Conservation (phyloP, 495 filamentous ascomycete species). For the Lentithecium fluviatile region DNA sequence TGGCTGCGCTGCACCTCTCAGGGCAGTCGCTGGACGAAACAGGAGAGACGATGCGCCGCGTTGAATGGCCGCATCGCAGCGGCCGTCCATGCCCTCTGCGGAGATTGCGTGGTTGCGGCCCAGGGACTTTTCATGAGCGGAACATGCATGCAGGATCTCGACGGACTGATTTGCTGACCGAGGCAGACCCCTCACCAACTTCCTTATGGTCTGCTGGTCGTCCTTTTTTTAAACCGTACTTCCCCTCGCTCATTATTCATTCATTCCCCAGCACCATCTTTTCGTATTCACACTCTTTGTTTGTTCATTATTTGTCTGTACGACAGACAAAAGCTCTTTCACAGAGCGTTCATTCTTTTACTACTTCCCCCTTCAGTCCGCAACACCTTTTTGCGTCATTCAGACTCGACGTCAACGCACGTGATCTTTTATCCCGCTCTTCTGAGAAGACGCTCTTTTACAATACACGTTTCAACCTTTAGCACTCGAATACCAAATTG, state of each 20-base stretch:
- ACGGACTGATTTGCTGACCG: slow-evolving; percentile 13
- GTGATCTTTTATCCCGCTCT: not conserved
- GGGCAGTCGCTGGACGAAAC: slow-evolving; percentile 1
- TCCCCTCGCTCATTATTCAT: not conserved
- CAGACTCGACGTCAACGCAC: not conserved
- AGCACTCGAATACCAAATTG: too few species aligned
- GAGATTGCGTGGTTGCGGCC: slow-evolving; percentile 13
- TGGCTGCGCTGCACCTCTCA: slow-evolving; percentile 12
- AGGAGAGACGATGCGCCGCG: slow-evolving; percentile 8
- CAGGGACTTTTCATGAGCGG: slow-evolving; percentile 16
- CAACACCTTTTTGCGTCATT: not conserved
- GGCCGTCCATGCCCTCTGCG: not conserved
- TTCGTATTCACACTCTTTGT: slow-evolving; percentile 20
- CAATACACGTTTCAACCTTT: not conserved
- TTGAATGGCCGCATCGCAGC: slow-evolving; percentile 2
- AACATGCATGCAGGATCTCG: not conserved
- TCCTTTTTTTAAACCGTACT: slow-evolving; percentile 4
- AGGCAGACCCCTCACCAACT: slow-evolving; percentile 10
- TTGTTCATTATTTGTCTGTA: not conserved
- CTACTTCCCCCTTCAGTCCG: not conserved
- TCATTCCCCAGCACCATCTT: not conserved
- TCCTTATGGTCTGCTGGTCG: not conserved
- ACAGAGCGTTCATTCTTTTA: slow-evolving; percentile 9
- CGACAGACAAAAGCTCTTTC: not conserved
- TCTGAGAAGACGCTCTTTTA: slow-evolving; percentile 2